Evolutionary conservation across 352 stramenopile genomes (phyloP), one percentile per base, ranked within the genome.

Genomic region (Pythium brachiatum): DNA sequence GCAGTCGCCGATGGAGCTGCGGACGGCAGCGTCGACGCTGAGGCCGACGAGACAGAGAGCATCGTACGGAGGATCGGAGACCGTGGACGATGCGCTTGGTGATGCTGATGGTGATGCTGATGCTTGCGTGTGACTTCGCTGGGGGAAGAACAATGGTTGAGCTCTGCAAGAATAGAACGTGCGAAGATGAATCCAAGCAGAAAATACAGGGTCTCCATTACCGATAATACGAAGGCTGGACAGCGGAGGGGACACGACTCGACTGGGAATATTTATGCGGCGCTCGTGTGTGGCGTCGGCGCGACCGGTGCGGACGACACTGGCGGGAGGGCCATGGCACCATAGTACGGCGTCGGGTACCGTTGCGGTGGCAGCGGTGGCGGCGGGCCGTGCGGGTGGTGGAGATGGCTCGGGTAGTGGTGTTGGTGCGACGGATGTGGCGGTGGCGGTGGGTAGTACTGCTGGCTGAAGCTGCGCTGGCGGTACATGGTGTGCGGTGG

Each of bases 391-490:
- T 56, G 39, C 11, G 31, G 32, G 27, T 68, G 60, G 21, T 41
- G 43, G 21, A 38, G 23, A 34, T 60, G 53, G 34, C 25, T 47
- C 15, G 54, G 23, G 54, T 48, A 48, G 26, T 63, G 44, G 32
- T 62, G 54, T 16, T 32, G 36, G 18, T 53, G 61, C 16, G 23
- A 31, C 36, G 62, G 55, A 32, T 70, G 57, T 29, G 48, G 13
- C 15, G 53, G 63, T 16, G 52, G 31, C 29, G 58, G 20, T 21
- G 65, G 64, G 39, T 72, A 72, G 59, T 72, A 68, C 53, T 67
- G 59, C 41, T 63, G 58, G 59, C 58, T 67, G 26, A 66, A 68
- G 51, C 65, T 72, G 13, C 58, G 65, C 32, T 72, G 65, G 36
- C 58, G 58, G 32, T 67, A 71, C 57, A 65, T 65, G 27, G 2